Evolutionary conservation across 371 early-diverging fungal species (phyloP).

Genomic region (Blakeslea trispora): DNA sequence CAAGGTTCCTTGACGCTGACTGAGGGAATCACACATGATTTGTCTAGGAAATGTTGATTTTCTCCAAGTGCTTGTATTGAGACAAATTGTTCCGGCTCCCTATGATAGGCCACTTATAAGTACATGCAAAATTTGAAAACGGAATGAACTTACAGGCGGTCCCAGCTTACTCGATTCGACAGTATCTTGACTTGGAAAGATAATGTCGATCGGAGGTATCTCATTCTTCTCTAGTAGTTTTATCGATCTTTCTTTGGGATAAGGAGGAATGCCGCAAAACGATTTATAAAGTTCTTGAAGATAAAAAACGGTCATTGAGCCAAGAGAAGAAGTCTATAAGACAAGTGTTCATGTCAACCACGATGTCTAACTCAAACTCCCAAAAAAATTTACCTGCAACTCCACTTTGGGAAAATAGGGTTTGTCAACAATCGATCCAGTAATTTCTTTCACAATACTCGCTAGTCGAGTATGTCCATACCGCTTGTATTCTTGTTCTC

Average conservation of each 20-base stretch:
- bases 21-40: constrained; percentile 48
- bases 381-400: constrained; percentile 49
- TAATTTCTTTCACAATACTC: constrained; percentile 25
- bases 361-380: too few species aligned
- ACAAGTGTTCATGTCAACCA: not conserved
- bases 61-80: constrained; percentile 34
- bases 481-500: constrained; percentile 26
- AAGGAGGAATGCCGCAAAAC: constrained; percentile 39
- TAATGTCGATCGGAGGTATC: constrained; percentile 37
- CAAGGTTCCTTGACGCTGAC: constrained; percentile 40
- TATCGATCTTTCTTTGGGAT: constrained; percentile 10
- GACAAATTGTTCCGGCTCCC: constrained; percentile 51
- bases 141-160: constrained; percentile 32
- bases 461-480: constrained; percentile 49
- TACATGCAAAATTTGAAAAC: not conserved
- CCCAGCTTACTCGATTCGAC: constrained; percentile 36
- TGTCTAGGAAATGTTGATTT: constrained; percentile 43
- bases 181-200: constrained; percentile 38
- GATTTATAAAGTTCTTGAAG: constrained; percentile 42
- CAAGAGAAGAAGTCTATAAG: constrained; percentile 47
- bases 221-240: constrained; percentile 5
- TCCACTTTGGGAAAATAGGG: constrained; percentile 31
- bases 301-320: constrained; percentile 29
- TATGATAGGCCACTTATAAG: constrained; percentile 7
- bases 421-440: constrained; percentile 17